These are phyloP conservation scores for Chlamydomonas sp. DNA, from an alignment of 139 green algal species.

Conservation along the genomic window DNA sequence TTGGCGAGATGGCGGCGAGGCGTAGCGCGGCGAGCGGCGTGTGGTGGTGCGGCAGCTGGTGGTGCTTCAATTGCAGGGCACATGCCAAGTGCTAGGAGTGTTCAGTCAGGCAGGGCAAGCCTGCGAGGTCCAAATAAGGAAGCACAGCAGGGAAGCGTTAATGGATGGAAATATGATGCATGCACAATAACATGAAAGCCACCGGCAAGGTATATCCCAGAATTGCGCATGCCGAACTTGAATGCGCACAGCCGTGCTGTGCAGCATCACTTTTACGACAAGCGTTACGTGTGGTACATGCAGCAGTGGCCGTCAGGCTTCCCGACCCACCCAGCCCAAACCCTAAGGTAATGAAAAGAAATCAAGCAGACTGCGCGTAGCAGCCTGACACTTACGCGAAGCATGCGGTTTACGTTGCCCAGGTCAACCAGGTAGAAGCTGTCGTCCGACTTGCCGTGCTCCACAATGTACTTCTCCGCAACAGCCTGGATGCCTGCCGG, in stretches of 20 bases:
- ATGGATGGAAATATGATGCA: not conserved
- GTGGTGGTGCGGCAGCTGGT: conserved; percentile 24
- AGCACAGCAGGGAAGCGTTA: conserved; percentile 32
- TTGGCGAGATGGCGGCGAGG: not conserved
- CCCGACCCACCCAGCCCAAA: not conserved
- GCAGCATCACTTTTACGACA: too few relatives aligned
- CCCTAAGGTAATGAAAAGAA: too few relatives aligned
- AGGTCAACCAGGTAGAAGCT: conserved; percentile 95
- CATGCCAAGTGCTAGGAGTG: conserved; percentile 14
- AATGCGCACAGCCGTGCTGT: too few relatives aligned
- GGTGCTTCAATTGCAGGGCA: conserved; percentile 5
- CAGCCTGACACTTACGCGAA: conserved; percentile 53
- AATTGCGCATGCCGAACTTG: too few relatives aligned
- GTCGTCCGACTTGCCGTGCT: conserved; percentile 71
- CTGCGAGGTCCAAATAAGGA: conserved; percentile 22
- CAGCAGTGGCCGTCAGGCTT: not conserved
- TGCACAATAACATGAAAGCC: too few relatives aligned
- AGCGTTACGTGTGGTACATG: too few relatives aligned
- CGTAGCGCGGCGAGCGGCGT: not conserved
- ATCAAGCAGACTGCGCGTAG: too few relatives aligned
- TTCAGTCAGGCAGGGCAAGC: conserved; percentile 37
- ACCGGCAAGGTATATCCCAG: too few relatives aligned
- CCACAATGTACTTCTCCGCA: conserved; percentile 38
- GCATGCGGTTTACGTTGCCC: conserved; percentile 80
- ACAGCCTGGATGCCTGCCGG: conserved; percentile 35